A percentile compares a stretch with the other conserved stretches of the same genome.
Conservation (phyloP, 345 rosid species). For the Microthlaspi erraticum region DNA sequence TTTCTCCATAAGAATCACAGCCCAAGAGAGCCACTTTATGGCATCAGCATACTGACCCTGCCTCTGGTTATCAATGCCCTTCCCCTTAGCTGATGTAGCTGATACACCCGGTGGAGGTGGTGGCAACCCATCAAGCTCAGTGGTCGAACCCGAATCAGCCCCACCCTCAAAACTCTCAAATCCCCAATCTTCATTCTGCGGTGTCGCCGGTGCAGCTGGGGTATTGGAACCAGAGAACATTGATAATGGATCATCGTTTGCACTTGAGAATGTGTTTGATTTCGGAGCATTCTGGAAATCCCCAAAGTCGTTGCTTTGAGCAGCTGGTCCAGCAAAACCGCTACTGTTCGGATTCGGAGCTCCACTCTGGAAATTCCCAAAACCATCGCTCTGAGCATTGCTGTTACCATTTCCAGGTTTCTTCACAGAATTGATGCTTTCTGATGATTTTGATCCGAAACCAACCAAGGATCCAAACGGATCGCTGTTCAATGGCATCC, state of each 20-base stretch:
- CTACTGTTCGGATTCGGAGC: conserved; percentile 46
- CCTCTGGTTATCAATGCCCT: conserved; percentile 85
- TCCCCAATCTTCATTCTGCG: conserved; percentile 83
- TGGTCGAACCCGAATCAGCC: conserved; percentile 63
- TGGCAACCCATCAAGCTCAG: conserved; percentile 96
- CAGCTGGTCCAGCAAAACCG: conserved; percentile 49
- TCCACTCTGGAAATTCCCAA: conserved; percentile 70
- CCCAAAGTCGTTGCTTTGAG: conserved; percentile 54
- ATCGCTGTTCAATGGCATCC: conserved; percentile 58
- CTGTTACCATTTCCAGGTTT: conserved; percentile 47
- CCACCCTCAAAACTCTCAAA: conserved; percentile 70
- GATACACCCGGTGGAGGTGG: conserved; percentile 92
- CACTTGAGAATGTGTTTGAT: conserved; percentile 46
- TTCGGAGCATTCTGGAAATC: conserved; percentile 59
- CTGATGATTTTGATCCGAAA: conserved; percentile 64
- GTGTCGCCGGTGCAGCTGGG: conserved; percentile 46
- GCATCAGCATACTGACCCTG: conserved; percentile 98
- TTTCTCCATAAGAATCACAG: conserved; percentile 82
- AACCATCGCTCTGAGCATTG: conserved; percentile 44
- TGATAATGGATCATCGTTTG: conserved; percentile 60
- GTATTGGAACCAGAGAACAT: conserved; percentile 58
- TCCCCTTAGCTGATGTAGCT: conserved; percentile 75
- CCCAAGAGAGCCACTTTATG: conserved; percentile 99
- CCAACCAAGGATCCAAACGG: conserved; percentile 86
- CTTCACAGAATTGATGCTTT: conserved; percentile 55